Base-by-base conservation (phyloP, 352 stramenopile genomes). In the Pilasporangium apinafurcum region DNA sequence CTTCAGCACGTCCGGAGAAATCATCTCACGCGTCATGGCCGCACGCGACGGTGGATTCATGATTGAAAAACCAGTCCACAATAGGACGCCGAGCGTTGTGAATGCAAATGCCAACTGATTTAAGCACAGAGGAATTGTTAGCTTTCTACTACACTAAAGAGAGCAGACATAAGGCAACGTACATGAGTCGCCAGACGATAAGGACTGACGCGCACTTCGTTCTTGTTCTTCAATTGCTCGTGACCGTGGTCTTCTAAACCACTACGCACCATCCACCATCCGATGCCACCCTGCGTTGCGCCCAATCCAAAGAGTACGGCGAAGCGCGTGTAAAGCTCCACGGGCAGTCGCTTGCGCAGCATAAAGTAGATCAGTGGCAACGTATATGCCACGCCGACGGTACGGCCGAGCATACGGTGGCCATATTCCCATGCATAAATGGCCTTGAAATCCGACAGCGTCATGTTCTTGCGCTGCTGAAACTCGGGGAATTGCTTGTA, bases 241-340 rank as follows among this genome's bases (percentile, higher is more conserved):
- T 83, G 59, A 42, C 73, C 78, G 65, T 98, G 88, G 21, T 99
- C 83, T 46, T 98, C 93, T 3, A 99, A 67, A 13, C 97, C 97
- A 53, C 86, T 98, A 67, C 97, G 96, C 37, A 99, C 97, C 97
- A 99, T 99, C 96, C 96, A 99, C 97, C 97, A 99, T 38, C 97
- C 97, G 17, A 99, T 90, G 24, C 31, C 74, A 42, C 74, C 79
- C 25, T 89, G 83, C 4, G 80, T 65, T 21, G 73, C 76, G 30
- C 82, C 77, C 13, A 91, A 63, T 36, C 71, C 53, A 25, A 94
- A 54, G 5, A 91, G 58, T 20, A 82, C 44, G 7, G 34, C 75
- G 31, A 94, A 85, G 28, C 69, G 79, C 13, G 49, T 62, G 51
- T 92, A 69, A 12, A 95, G 56, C 45, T 92, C 76, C 24, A 62